Evolutionary conservation across 805 yeast species (phyloP).

Genomic region (Candida nonsorbophila): DNA sequence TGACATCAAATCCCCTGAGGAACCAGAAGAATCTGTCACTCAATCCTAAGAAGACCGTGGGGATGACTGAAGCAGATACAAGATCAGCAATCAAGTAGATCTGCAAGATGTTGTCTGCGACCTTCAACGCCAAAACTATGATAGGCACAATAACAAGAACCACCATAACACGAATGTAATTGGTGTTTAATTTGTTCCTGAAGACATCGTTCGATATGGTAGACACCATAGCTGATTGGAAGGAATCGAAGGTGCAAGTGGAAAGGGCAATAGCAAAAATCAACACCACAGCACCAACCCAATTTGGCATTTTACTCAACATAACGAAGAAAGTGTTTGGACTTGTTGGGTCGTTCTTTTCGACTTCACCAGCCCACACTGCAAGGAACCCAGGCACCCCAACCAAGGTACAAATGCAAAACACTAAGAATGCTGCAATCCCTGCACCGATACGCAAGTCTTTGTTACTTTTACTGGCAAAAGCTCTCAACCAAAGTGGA

Average conservation of each 20-base stretch:
- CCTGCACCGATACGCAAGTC: slow-evolving; percentile 74
- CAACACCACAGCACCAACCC: slow-evolving; percentile 82
- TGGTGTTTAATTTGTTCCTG: slow-evolving; percentile 67
- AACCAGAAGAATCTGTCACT: slow-evolving; percentile 57
- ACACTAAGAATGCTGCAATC: slow-evolving; percentile 65
- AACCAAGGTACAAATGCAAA: slow-evolving; percentile 59
- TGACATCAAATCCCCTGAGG: slow-evolving; percentile 73
- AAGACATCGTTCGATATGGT: slow-evolving; percentile 86
- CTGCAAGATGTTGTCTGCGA: slow-evolving; percentile 77
- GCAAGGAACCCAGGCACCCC: slow-evolving; percentile 86
- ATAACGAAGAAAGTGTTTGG: slow-evolving; percentile 68
- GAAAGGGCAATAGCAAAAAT: slow-evolving; percentile 71
- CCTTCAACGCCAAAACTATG: slow-evolving; percentile 75
- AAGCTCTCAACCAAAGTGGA: slow-evolving; percentile 92
- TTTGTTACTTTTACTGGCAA: slow-evolving; percentile 74
- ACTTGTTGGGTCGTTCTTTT: slow-evolving; percentile 50
- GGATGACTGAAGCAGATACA: slow-evolving; percentile 82
- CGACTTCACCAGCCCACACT: slow-evolving; percentile 78
- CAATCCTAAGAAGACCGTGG: slow-evolving; percentile 76
- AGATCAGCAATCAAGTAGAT: slow-evolving; percentile 89
- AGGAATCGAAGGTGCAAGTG: slow-evolving; percentile 84
- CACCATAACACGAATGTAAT: slow-evolving; percentile 67
- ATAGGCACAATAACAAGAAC: slow-evolving; percentile 80
- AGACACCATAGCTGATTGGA: slow-evolving; percentile 85
- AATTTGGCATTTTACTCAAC: slow-evolving; percentile 66